Base-by-base conservation (phyloP, 176 grass and related monocot genomes). In the Otatea glauca region DNA sequence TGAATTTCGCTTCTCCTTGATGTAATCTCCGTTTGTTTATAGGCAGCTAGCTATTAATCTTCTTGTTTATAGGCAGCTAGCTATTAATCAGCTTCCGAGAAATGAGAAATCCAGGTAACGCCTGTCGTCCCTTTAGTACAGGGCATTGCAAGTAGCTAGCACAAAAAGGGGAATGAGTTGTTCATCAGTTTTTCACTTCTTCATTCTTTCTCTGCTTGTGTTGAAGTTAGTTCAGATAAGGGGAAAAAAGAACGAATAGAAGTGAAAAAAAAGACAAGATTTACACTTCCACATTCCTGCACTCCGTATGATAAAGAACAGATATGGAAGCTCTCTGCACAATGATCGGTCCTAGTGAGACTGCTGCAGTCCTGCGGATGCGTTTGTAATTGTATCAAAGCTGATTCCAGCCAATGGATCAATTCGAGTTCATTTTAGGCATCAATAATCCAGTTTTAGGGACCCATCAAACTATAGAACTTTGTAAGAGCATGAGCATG, bases 1-100 rank as follows among this genome's bases (percentile, higher is more conserved):
- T 9, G 1, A 61, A 65, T 50, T 37, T 64, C 50, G 42, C 77
- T 70, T 70, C 50, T 69, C 38, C 65, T 60, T 78, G 51, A 45
- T 77, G 50, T 73, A 73, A 47, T 49, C 29, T 37, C 41, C 4
- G 55, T 58, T 59, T 68, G 9, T 68, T 55, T 45, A 4, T 68
- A 42, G 42, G 69, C 32, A 29, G 29, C 29, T 29, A 29, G 29
- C 29, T 29, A 29, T 29, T 29, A 29, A 29, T 54, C 51, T 78
- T 60, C 18, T 59, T 68, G 9, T 68, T 55, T 45, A 4, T 68
- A 42, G 42, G 69, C 32, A 29, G 29, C 29, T 29, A 29, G 29
- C 29, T 29, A 29, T 29, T 29, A 29, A 29, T 54, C 51, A 54
- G 51, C 17, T 54, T 54, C 5, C 5, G 17, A 20, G 17, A 54